phyloP scores from a whole-genome alignment of 2,329 filamentous ascomycete species.

The Zymoseptoria crescenta region DNA sequence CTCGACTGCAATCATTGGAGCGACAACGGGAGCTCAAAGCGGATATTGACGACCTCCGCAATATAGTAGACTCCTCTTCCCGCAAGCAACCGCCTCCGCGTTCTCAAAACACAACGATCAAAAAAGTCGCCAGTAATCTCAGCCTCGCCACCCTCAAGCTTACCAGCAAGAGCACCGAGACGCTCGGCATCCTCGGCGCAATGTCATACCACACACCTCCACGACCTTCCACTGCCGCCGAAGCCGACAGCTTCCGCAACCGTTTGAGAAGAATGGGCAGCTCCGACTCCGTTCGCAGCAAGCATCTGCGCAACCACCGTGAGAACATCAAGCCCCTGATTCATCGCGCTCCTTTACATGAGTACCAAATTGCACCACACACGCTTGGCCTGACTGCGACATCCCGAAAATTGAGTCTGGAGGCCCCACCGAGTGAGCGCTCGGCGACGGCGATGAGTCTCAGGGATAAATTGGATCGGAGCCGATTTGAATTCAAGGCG shows the following conservation, averaged over 20 bases:
- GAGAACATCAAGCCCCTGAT: constrained; percentile 6
- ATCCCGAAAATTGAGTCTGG: constrained; percentile 12
- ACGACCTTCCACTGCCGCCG: background rate
- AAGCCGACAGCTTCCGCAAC: constrained; percentile 14
- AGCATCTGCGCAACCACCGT: constrained; percentile 7
- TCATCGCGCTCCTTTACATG: constrained; percentile 1
- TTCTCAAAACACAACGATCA: constrained; percentile 13
- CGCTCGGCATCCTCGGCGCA: constrained; percentile 12
- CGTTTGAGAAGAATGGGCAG: constrained; percentile 23
- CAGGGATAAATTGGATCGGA: constrained; percentile 25
- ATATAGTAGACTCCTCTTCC: constrained; percentile 37
- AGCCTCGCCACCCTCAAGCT: constrained; percentile 19
- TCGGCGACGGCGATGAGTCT: constrained; percentile 19
- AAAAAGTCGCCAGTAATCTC: constrained; percentile 20
- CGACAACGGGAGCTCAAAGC: constrained; percentile 36
- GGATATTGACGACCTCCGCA: constrained; percentile 35
- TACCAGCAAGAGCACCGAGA: constrained; percentile 15
- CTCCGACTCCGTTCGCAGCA: constrained; percentile 21
- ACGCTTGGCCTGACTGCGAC: constrained; percentile 19
- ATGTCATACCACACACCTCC: constrained; percentile 22
- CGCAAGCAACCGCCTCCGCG: constrained; percentile 31
- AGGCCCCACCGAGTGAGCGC: constrained; percentile 8
- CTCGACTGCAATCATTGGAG: constrained; percentile 44
- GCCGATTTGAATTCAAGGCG: constrained; percentile 29
- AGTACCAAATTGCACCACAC: constrained; percentile 17